Evolutionary conservation across 345 rosid species (phyloP), one percentile per base, ranked within the genome.

Genomic region (Corchorus olitorius): DNA sequence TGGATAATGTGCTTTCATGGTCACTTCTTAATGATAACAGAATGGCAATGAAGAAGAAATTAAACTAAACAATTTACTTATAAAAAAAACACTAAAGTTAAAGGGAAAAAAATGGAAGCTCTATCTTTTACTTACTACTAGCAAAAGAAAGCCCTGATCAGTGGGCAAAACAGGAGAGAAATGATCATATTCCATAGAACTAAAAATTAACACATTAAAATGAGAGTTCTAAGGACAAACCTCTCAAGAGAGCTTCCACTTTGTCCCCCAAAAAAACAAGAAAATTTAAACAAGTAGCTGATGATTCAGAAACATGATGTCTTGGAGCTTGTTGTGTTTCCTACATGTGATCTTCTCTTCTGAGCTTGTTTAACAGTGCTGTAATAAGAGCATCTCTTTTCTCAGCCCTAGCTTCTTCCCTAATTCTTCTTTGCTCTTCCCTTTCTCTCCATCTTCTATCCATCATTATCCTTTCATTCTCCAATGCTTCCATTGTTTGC

Each of bases 381-480:
- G 92, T 90, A 75, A 96, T 87, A 27, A 96, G 94, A 15, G 88
- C 85, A 62, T 96, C 99, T 76, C 97, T 90, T 77, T 87, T 96
- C 81, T 93, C 97, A 76, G 99, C 98, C 90, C 97, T 88, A 87
- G 88, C 90, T 76, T 96, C 99, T 65, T 93, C 97, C 76, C 97
- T 91, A 49, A 83, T 56, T 46, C 92, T 87, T 71, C 99, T 89
- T 85, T 96, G 95, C 77, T 96, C 99, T 68, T 93, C 99, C 81
- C 87, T 86, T 70, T 96, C 98, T 81, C 93, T 89, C 97, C 97
- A 96, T 71, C 89, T 82, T 74, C 90, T 89, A 50, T 96, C 99
- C 82, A 91, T 81, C 82, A 89, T 85, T 20, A 89, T 72, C 90
- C 98, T 90, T 83, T 93, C 98, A 9, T 91, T 93, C 85, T 96